These are phyloP conservation scores for Fusarium staphyleae DNA, from an alignment of 2,329 filamentous ascomycete genomes.

Conservation along the genomic window DNA sequence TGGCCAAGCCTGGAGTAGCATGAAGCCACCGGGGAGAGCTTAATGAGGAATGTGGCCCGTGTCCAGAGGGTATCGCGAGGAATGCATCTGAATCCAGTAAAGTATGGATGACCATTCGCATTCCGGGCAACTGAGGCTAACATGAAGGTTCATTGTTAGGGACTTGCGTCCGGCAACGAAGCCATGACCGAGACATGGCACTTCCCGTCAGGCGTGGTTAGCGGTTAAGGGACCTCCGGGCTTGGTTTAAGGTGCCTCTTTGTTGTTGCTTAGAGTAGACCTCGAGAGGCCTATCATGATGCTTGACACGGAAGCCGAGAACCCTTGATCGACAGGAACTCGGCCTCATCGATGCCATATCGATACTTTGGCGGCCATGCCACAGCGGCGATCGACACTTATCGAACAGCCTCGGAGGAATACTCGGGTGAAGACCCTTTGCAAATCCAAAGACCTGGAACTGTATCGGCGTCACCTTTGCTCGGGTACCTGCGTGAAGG, in stretches of 20 bases:
- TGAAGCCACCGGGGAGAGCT: slow-evolving; percentile 27
- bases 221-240: not conserved
- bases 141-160: not conserved
- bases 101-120: slow-evolving; percentile 18
- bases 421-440: not conserved
- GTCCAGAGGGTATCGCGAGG: slow-evolving; percentile 18
- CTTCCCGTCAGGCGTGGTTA: not conserved
- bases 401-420: not conserved
- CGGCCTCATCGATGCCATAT: not conserved
- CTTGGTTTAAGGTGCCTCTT: not conserved
- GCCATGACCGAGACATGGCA: slow-evolving; percentile 12
- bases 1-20: slow-evolving; percentile 22
- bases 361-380: slow-evolving; percentile 4
- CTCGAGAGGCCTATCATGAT: not conserved
- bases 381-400: not conserved
- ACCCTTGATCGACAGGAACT: slow-evolving; percentile 19
- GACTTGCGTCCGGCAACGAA: slow-evolving; percentile 11
- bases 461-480: slow-evolving; percentile 3
- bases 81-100: slow-evolving; percentile 28
- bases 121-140: slow-evolving; percentile 14
- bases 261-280: not conserved
- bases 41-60: slow-evolving; percentile 29
- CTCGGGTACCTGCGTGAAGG: slow-evolving; percentile 4
- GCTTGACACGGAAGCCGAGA: slow-evolving; percentile 12
- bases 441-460: slow-evolving; percentile 16